phyloP scores from a whole-genome alignment of 2,329 filamentous ascomycete genomes.

The Pseudogymnoascus sp. region DNA sequence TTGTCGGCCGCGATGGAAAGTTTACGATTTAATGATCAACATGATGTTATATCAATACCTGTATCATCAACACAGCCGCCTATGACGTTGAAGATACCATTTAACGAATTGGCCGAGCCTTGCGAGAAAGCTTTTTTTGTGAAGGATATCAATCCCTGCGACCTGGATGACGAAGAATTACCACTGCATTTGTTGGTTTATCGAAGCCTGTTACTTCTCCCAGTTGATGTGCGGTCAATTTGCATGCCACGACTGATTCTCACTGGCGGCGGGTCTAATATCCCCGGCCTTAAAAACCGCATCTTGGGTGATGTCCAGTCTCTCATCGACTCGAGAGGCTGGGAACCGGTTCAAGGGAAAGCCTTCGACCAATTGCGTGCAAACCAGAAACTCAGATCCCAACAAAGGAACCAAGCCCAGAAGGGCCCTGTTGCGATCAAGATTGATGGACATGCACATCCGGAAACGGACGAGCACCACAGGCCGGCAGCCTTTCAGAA shows the following conservation, averaged over 20 bases:
- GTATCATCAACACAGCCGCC: constrained; percentile 39
- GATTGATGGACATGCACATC: not conserved
- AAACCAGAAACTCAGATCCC: constrained; percentile 21
- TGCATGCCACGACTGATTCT: constrained; percentile 90
- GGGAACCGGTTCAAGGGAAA: constrained; percentile 69
- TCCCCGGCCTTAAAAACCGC: constrained; percentile 72
- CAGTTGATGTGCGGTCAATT: constrained; percentile 71
- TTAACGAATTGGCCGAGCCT: constrained; percentile 63
- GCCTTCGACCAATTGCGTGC: constrained; percentile 49
- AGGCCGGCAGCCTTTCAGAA: constrained; percentile 24
- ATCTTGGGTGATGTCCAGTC: constrained; percentile 67
- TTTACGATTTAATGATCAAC: constrained; percentile 41
- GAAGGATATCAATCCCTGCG: constrained; percentile 43
- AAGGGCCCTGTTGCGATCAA: not conserved
- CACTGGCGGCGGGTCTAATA: constrained; percentile 69
- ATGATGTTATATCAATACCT: constrained; percentile 34
- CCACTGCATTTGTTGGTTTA: constrained; percentile 73
- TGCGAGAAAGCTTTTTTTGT: constrained; percentile 71
- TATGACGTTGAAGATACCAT: constrained; percentile 56
- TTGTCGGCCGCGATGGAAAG: constrained; percentile 49
- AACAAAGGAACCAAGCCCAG: constrained; percentile 1
- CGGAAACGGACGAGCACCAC: constrained; percentile 21
- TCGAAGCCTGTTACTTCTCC: constrained; percentile 64
- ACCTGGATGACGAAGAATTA: constrained; percentile 81
- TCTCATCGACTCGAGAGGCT: constrained; percentile 63